Base-by-base conservation (phyloP, 2,329 filamentous ascomycete genomes). In the Ophioceras dolichostomum region DNA sequence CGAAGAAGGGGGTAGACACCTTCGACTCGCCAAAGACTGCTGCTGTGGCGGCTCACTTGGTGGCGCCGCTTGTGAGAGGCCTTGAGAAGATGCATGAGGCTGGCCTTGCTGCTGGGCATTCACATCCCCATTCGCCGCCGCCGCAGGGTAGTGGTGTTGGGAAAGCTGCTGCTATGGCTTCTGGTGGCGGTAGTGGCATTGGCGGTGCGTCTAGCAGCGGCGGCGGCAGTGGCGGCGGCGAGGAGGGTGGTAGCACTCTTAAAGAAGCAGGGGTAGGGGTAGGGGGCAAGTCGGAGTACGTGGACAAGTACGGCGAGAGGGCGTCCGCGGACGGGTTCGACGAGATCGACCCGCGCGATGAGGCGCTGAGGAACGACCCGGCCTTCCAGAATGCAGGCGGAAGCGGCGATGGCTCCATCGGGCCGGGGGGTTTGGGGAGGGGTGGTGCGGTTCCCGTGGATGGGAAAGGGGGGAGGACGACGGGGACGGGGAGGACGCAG, bases 281-380 rank as follows among this genome's bases (percentile, higher is more conserved):
- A 14, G 20, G 12, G 27, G 38, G 30, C n/a, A 14, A 26, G 4
- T 40, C 42, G 4, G 39, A 41, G 9, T 47, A 47, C 35, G 34
- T n/a, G 19, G 43, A 46, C 30, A 47, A 49, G 24, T 41, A 48
- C 36, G 39, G 34, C 34, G 21, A 24, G 14, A 17, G 24, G n/a
- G 14, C 30, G 24, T 17, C 19, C n/a, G n/a, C 14, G 32, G 29
- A 10, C 6, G 32, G 10, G 32, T 54, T 52, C 20, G 58, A 61
- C 28, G 60, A 62, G 30, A 62, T 63, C 44, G 60, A 62, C 21
- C 51, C 59, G 13, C 67, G 65, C 44, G 63, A 62, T 7, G 60
- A 64, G 29, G 60, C 68, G 50, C 59, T 70, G n/a, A 58, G 60
- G 37, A 63, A 67, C 41, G 59, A 73, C 22, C 61, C 67, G 3